phyloP scores from a whole-genome alignment of 2,329 filamentous ascomycete genomes.

The Colletotrichum sp. region DNA sequence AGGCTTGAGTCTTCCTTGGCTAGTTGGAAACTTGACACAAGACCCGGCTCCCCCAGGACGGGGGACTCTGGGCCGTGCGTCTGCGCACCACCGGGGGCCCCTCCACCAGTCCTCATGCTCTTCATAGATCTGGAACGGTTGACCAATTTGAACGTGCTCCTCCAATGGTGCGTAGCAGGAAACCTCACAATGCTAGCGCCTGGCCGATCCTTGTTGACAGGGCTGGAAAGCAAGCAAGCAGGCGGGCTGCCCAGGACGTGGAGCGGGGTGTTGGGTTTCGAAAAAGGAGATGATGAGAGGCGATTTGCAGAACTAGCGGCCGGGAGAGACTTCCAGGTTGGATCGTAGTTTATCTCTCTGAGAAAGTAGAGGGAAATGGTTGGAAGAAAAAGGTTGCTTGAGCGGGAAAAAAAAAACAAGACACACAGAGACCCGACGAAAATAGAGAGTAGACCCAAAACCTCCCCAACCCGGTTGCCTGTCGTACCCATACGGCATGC shows the following conservation, averaged over 20 bases:
- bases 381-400: not conserved
- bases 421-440: constrained; percentile 3
- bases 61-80: constrained; percentile 27
- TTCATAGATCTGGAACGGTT: constrained; percentile 35
- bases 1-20: constrained; percentile 30
- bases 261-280: constrained; percentile 8
- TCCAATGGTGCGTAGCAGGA: constrained; percentile 12
- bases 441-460: not conserved
- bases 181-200: constrained; percentile 10
- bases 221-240: constrained; percentile 6
- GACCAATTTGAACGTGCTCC: constrained; percentile 37
- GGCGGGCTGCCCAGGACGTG: constrained; percentile 4
- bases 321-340: not conserved
- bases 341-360: not conserved
- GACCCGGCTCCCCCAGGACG: constrained; percentile 27
- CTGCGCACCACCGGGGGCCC: constrained; percentile 19
- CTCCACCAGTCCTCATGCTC: constrained; percentile 25
- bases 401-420: not conserved
- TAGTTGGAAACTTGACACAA: constrained; percentile 42
- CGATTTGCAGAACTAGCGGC: constrained; percentile 1
- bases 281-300: constrained; percentile 12
- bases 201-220: constrained; percentile 17
- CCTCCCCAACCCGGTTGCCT: not conserved
- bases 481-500: not conserved
- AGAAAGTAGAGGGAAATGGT: not conserved